phyloP scores from a whole-genome alignment of 2,329 filamentous ascomycete genomes.

The Arthrocladium fulminans region DNA sequence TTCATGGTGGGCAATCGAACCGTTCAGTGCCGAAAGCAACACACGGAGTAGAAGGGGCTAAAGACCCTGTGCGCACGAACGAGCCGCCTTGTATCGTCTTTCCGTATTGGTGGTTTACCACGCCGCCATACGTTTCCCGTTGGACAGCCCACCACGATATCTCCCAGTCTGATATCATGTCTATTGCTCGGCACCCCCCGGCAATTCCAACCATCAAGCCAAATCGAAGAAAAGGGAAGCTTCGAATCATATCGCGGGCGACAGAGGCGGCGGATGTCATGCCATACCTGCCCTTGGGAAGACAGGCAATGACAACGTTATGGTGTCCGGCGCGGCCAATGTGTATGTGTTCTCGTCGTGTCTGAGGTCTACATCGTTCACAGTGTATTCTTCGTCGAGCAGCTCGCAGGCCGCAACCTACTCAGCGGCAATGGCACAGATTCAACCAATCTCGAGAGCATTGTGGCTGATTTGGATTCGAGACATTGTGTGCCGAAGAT shows the following conservation, averaged over 20 bases:
- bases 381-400: constrained; percentile 33
- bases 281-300: constrained; percentile 28
- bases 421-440: constrained; percentile 34
- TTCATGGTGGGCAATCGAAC: constrained; percentile 9
- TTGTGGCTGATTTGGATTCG: not conserved
- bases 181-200: constrained; percentile 23
- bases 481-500: not conserved
- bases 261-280: constrained; percentile 27
- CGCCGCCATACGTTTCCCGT: constrained; percentile 17
- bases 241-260: constrained; percentile 26
- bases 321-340: constrained; percentile 24
- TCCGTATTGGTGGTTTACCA: constrained; percentile 26
- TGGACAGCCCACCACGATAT: constrained; percentile 24
- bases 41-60: constrained; percentile 18
- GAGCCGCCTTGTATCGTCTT: constrained; percentile 16
- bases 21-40: constrained; percentile 12
- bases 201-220: constrained; percentile 40
- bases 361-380: constrained; percentile 13
- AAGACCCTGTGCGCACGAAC: constrained; percentile 14
- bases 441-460: constrained; percentile 31
- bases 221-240: constrained; percentile 27
- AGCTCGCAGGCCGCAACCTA: constrained; percentile 32
- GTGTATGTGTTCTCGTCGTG: constrained; percentile 26
- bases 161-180: constrained; percentile 27
- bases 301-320: constrained; percentile 26